Evolutionary conservation across 768 basidiomycete species (phyloP), one percentile per base, ranked within the genome.

Genomic region (Tricholoma sp.): DNA sequence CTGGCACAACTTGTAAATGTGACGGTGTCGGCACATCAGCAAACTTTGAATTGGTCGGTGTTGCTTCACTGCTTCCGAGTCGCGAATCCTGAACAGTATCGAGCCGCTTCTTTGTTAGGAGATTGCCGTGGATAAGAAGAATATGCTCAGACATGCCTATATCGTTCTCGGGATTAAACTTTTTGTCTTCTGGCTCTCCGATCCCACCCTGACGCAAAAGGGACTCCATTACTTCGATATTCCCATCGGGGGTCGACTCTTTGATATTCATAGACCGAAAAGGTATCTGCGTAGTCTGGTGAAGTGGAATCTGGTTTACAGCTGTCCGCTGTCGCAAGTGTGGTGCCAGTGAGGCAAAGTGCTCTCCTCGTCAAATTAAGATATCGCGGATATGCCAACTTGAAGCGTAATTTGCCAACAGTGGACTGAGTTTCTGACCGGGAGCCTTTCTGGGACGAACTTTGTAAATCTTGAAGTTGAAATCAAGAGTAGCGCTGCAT

Each of bases 121-220:
- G 50, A 53, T 67, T 60, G n/a, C 68, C 64, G 51, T 66, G 68
- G 32, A 63, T 31, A 29, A 65, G 29, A 12, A 61, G 24, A 24
- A 60, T 20, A 29, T 50, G 41, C 41, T 55, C 51, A 10, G 45
- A 52, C 33, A 61, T 57, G 45, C 61, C 59, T 1, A 37, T 33
- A 31, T 50, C 53, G 24, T 34, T 6, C 18, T 28, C 44, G 13
- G 29, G 15, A 13, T 48, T 49, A 31, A 51, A 53, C 1, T 24
- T 24, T 1, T 49, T 52, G n/a, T 61, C 50, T 4, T 44, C 32
- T 32, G 50, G 53, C 12, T 62, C 61, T 11, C 56, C 54, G 15
- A 64, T 48, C 1, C 53, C 47, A 12, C 56, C 56, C 47, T 56
- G 63, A 5, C 31, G 6, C 0, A 58, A 29, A 0, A 63, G 28